phyloP scores from a whole-genome alignment of 768 basidiomycete genomes.

The Podaxis pistillaris region DNA sequence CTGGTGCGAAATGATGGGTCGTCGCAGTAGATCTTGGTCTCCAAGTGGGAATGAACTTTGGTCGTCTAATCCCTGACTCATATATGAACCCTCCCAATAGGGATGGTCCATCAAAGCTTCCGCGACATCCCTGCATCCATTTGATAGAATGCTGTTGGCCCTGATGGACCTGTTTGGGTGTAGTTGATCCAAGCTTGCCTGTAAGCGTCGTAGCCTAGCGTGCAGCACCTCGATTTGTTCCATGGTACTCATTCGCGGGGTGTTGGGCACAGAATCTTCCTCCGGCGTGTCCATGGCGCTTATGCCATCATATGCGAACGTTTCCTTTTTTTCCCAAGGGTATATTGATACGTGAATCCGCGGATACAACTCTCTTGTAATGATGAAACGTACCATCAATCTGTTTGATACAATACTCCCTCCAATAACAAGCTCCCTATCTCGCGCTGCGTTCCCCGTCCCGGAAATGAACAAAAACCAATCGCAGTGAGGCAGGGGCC shows the following conservation, averaged over 20 bases:
- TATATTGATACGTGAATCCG: background rate
- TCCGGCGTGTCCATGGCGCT: background rate
- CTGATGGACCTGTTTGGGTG: background rate
- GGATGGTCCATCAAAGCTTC: background rate
- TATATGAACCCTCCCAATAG: background rate
- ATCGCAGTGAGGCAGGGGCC: background rate
- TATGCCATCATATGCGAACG: background rate
- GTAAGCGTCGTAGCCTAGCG: background rate
- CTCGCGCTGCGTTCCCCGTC: background rate
- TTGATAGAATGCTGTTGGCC: background rate
- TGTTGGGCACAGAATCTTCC: conserved; percentile 2
- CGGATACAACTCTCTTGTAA: background rate
- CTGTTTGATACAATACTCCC: background rate
- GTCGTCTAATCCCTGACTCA: background rate
- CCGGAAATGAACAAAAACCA: background rate
- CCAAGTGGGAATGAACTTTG: background rate
- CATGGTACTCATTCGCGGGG: background rate
- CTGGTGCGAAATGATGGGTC: background rate
- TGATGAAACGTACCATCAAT: background rate
- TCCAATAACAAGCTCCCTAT: background rate
- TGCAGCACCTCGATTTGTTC: conserved; percentile 4
- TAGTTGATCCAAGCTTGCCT: background rate
- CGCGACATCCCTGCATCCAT: background rate
- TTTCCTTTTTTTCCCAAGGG: conserved; percentile 1
- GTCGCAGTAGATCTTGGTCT: background rate